phyloP scores from a whole-genome alignment of 2,329 filamentous ascomycete species.

The Fusarium veterinarium region DNA sequence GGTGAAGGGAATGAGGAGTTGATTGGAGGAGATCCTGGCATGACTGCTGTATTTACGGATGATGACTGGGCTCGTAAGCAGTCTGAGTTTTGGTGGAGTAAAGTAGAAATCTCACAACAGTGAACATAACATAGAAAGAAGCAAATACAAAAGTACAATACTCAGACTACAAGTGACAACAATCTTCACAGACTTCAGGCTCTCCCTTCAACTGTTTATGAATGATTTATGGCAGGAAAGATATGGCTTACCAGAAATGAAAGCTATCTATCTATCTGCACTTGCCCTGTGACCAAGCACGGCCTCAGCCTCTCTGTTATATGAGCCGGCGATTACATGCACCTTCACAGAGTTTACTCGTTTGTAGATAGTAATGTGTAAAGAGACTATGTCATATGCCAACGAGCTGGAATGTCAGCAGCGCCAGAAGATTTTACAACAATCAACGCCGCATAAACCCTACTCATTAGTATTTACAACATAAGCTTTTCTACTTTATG shows the following conservation, averaged over 20 bases:
- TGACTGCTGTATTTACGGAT: conserved; percentile 51
- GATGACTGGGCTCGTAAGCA: conserved; percentile 57
- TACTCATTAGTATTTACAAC: no score
- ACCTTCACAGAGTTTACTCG: no score
- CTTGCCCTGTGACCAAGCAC: background rate
- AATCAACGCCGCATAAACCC: no score
- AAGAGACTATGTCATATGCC: no score
- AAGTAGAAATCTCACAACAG: conserved; percentile 53
- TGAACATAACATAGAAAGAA: background rate
- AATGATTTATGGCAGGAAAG: no score
- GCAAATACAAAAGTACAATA: rapidly evolving
- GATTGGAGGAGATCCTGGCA: conserved; percentile 54
- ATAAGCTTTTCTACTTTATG: no score
- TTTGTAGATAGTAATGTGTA: no score
- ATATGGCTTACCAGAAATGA: background rate
- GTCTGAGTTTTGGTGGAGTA: conserved; percentile 61
- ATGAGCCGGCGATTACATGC: no score
- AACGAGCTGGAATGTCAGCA: no score
- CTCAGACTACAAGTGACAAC: background rate
- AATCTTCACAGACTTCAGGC: no score
- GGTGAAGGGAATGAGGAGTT: conserved; percentile 60
- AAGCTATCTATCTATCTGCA: background rate
- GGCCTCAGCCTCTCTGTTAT: rapidly evolving
- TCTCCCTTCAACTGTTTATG: no score
- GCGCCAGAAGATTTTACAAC: no score